These are phyloP conservation scores for Pleurotus tuoliensis DNA, from an alignment of 768 basidiomycete genomes.

Conservation along the genomic window DNA sequence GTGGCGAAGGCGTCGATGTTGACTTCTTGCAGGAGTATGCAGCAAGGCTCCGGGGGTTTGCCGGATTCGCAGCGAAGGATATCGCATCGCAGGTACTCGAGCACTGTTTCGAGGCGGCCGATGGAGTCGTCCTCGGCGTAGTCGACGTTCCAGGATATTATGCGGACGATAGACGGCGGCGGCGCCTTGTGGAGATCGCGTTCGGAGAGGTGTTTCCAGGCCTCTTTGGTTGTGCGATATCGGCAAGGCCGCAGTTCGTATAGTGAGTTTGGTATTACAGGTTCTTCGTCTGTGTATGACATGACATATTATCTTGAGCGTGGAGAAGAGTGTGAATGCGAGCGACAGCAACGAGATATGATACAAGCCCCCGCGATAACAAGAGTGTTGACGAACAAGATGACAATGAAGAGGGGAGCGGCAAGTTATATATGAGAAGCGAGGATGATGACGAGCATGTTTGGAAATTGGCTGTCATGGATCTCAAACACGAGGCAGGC, in stretches of 20 bases:
- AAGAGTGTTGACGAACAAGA: no score
- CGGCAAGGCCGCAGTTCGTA: constrained; percentile 32
- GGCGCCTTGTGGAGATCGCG: constrained; percentile 29
- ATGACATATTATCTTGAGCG: background rate
- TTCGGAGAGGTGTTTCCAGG: constrained; percentile 44
- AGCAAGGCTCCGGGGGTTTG: constrained; percentile 52
- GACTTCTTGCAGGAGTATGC: constrained; percentile 72
- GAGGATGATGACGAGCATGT: constrained; percentile 26
- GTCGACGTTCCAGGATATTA: constrained; percentile 76
- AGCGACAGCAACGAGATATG: background rate
- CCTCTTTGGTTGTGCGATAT: constrained; percentile 32
- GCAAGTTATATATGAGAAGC: constrained; percentile 9
- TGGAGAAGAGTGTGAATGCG: background rate
- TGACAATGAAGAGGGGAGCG: background rate
- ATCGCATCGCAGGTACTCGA: constrained; percentile 52
- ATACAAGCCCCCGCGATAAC: background rate
- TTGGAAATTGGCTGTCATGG: constrained; percentile 7
- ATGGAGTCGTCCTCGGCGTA: constrained; percentile 31
- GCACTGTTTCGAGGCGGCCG: constrained; percentile 42
- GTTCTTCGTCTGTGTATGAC: constrained; percentile 3
- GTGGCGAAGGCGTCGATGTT: constrained; percentile 35
- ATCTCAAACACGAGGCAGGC: constrained; percentile 28
- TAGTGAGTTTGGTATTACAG: constrained; percentile 22
- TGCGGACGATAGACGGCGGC: constrained; percentile 41
- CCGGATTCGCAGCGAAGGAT: constrained; percentile 44